A percentile compares a stretch with the other conserved stretches of the same genome.
Evolutionary conservation across 2,329 filamentous ascomycete genomes (phyloP).

Genomic region (Aspergillus proliferans): DNA sequence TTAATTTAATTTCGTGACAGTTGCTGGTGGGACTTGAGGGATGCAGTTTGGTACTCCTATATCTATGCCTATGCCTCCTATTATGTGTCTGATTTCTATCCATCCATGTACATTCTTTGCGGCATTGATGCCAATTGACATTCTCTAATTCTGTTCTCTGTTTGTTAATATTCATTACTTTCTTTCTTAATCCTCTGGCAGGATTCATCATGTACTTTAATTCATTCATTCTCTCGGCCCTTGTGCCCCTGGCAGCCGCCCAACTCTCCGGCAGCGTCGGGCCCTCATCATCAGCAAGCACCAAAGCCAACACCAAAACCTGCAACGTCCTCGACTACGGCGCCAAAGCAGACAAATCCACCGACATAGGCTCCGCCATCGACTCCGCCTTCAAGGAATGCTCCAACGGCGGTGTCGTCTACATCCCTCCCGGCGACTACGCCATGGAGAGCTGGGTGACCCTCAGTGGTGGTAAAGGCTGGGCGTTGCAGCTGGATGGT

Average conservation of each 20-base stretch:
- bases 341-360: conserved; percentile 45
- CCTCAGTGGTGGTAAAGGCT: conserved; percentile 42
- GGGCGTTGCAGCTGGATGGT: conserved; percentile 50
- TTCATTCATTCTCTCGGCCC: conserved; percentile 1
- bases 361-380: conserved; percentile 47
- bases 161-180: background rate
- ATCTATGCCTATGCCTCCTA: background rate
- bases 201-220: conserved; percentile 3
- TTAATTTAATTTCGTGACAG: background rate
- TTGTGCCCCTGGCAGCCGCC: conserved; percentile 4
- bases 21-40: background rate
- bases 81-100: background rate
- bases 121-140: background rate
- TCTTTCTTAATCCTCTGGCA: background rate
- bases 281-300: conserved; percentile 5
- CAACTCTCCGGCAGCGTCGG: conserved; percentile 12
- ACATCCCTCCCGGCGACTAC: conserved; percentile 47
- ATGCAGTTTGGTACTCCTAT: background rate
- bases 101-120: background rate
- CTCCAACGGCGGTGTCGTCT: conserved; percentile 45
- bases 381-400: conserved; percentile 46
- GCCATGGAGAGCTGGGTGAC: conserved; percentile 47
- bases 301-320: conserved; percentile 19
- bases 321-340: conserved; percentile 52
- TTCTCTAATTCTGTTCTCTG: background rate